phyloP scores from a whole-genome alignment of 2,329 filamentous ascomycete genomes.

The Alternaria rosae region DNA sequence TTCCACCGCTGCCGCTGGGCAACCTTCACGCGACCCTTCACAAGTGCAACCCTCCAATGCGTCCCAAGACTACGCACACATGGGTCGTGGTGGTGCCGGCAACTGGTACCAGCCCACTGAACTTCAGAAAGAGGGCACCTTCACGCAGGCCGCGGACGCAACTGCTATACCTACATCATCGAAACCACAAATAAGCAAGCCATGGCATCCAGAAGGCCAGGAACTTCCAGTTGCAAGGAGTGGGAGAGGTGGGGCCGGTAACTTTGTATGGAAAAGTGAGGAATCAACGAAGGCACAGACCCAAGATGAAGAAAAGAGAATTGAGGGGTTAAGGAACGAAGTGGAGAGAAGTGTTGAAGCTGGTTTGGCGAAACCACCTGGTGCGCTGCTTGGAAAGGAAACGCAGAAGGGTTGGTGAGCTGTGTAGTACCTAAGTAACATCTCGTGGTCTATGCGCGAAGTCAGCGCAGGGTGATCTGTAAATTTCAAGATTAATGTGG shows the following conservation, averaged over 20 bases:
- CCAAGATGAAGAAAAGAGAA: slow-evolving; percentile 29
- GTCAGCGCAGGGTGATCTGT: not conserved
- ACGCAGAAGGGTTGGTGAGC: slow-evolving; percentile 36
- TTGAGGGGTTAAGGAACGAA: slow-evolving; percentile 36
- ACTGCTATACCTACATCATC: slow-evolving; percentile 37
- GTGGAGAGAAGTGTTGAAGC: slow-evolving; percentile 53
- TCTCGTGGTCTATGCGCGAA: not conserved
- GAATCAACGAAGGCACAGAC: slow-evolving; percentile 38
- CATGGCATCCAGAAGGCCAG: slow-evolving; percentile 46
- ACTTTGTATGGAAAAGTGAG: slow-evolving; percentile 53
- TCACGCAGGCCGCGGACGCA: slow-evolving; percentile 39
- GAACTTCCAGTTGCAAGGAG: slow-evolving; percentile 45
- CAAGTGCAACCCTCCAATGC: slow-evolving; percentile 23
- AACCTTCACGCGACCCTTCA: slow-evolving; percentile 16
- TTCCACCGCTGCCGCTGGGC: slow-evolving; percentile 17
- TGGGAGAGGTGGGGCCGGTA: slow-evolving; percentile 58
- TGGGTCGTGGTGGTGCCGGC: slow-evolving; percentile 56
- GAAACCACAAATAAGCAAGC: slow-evolving; percentile 39
- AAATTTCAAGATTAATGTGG: not conserved
- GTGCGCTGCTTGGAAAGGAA: slow-evolving; percentile 48
- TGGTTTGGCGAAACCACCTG: slow-evolving; percentile 50
- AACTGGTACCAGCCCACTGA: slow-evolving; percentile 56
- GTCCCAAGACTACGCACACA: slow-evolving; percentile 53
- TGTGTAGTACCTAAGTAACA: no score
- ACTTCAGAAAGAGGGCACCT: slow-evolving; percentile 50